Percentiles rank a stretch among this genome's conserved stretches.
These are phyloP conservation scores for Phytophthora quininea DNA, from an alignment of 352 stramenopile species.

Conservation along the genomic window DNA sequence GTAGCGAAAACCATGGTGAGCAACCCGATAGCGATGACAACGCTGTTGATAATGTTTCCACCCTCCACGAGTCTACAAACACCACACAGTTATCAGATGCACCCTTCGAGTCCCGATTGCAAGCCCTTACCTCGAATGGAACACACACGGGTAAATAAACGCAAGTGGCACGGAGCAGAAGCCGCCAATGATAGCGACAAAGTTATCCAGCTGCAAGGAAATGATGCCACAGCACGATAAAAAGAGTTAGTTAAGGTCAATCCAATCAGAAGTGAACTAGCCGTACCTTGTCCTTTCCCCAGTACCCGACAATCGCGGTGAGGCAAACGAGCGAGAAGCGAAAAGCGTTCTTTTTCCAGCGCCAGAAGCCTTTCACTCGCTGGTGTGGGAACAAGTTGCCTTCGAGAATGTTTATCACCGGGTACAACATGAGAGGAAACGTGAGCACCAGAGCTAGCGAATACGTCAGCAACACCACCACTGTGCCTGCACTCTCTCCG, in stretches of 20 bases:
- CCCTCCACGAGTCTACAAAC: slow-evolving; percentile 39
- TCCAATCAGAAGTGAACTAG: no score
- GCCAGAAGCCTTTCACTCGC: slow-evolving; percentile 56
- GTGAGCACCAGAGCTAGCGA: slow-evolving; percentile 64
- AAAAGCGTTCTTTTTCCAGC: slow-evolving; percentile 68
- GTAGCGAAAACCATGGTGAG: slow-evolving; percentile 63
- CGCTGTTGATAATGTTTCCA: slow-evolving; percentile 44
- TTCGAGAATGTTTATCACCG: slow-evolving; percentile 68
- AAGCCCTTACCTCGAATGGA: slow-evolving; percentile 46
- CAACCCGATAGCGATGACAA: slow-evolving; percentile 46
- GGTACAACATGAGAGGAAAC: slow-evolving; percentile 75
- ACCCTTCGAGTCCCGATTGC: background rate
- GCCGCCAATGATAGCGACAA: slow-evolving; percentile 66
- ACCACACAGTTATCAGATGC: background rate
- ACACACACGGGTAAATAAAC: slow-evolving; percentile 74
- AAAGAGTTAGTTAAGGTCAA: background rate
- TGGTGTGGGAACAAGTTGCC: slow-evolving; percentile 49
- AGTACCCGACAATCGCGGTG: slow-evolving; percentile 62
- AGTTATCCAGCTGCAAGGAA: slow-evolving; percentile 53
- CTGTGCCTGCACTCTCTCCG: slow-evolving; percentile 49
- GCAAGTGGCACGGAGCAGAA: slow-evolving; percentile 73
- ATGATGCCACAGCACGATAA: background rate
- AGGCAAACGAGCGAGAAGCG: slow-evolving; percentile 64
- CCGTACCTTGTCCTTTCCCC: slow-evolving; percentile 51
- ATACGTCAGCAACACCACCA: slow-evolving; percentile 64